phyloP scores from a whole-genome alignment of 139 green algal species.

The Zygnema cylindricum region DNA sequence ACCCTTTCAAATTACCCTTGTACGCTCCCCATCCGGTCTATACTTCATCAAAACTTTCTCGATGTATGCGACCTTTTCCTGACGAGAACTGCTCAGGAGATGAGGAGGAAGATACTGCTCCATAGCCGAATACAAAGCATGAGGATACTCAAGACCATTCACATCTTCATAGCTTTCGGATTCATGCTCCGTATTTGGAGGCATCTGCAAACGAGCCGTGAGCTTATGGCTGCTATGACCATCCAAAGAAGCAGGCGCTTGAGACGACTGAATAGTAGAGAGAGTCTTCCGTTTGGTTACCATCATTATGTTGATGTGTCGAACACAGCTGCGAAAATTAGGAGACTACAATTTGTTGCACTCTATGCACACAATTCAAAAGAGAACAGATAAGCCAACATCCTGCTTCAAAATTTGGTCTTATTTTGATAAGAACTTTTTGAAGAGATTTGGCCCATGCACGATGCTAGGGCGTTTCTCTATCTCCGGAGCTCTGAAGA shows the following conservation, averaged over 20 bases:
- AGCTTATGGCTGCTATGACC: background rate
- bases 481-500: no score
- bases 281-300: background rate
- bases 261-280: background rate
- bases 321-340: no score
- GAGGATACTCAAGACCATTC: constrained; percentile 19
- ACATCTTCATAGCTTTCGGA: constrained; percentile 10
- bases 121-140: constrained; percentile 4
- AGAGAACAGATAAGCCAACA: no score
- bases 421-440: no score
- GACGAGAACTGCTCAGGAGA: background rate
- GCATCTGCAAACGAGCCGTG: background rate
- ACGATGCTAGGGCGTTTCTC: no score
- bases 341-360: no score
- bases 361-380: no score
- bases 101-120: constrained; percentile 21
- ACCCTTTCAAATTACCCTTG: constrained; percentile 17
- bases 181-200: background rate
- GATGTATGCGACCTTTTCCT: constrained; percentile 16
- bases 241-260: no score
- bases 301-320: background rate
- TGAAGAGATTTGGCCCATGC: no score
- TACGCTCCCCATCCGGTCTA: constrained; percentile 18
- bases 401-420: no score
- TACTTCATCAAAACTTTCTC: constrained; percentile 29